These are phyloP conservation scores for Leishmania tarentolae DNA, from an alignment of 208 protist species.

Conservation along the genomic window DNA sequence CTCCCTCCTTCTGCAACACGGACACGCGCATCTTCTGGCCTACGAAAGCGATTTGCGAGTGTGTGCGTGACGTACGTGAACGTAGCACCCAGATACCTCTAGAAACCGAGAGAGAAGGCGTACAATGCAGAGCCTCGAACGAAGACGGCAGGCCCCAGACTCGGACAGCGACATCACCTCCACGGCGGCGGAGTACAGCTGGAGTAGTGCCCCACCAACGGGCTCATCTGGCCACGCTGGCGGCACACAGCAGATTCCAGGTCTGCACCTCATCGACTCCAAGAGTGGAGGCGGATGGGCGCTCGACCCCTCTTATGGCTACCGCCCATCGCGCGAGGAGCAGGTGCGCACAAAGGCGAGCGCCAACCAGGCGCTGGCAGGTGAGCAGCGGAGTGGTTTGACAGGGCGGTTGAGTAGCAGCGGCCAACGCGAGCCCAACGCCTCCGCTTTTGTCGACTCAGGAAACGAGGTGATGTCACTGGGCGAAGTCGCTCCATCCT, in stretches of 20 bases:
- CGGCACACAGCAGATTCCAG: conserved; percentile 30
- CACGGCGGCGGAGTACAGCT: conserved; percentile 20
- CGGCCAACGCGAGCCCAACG: neutral
- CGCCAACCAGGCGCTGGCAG: conserved; percentile 18
- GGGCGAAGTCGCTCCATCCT: conserved; percentile 6
- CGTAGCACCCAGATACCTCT: neutral
- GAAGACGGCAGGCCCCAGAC: neutral
- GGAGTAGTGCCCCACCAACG: neutral
- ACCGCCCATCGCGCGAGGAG: conserved; percentile 42
- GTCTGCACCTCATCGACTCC: conserved; percentile 43
- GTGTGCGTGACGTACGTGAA: neutral
- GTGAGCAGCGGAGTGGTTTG: conserved; percentile 10
- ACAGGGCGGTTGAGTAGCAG: conserved; percentile 7
- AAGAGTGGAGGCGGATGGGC: conserved; percentile 76
- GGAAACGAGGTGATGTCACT: neutral
- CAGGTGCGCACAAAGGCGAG: conserved; percentile 37
- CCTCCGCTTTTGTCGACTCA: neutral
- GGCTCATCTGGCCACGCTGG: neutral
- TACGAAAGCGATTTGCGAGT: neutral
- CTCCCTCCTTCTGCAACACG: neutral
- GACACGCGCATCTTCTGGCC: neutral
- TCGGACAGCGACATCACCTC: conserved; percentile 3
- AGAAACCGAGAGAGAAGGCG: neutral
- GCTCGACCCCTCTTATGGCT: conserved; percentile 55
- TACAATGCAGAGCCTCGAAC: conserved; percentile 9